Evolutionary conservation across 768 basidiomycete genomes (phyloP), one percentile per base, ranked within the genome.

Genomic region (Cystofilobasidium capitatum): DNA sequence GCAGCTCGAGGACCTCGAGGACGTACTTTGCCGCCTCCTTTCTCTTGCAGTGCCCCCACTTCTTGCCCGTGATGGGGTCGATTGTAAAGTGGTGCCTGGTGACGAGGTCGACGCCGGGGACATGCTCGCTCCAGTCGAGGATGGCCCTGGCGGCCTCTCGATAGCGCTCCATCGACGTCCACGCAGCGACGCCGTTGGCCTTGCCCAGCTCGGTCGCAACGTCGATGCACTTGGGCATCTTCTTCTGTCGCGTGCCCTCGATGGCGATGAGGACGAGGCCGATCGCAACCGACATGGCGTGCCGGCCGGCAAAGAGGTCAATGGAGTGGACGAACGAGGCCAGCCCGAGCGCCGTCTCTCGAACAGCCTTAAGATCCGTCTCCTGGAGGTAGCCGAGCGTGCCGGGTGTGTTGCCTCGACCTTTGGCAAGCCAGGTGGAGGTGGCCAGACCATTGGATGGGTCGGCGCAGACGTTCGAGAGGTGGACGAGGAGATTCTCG

Each of bases 161-260:
- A 39, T 68, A 68, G 31, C 66, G 60, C 54, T 68, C 66, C 66
- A 68, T 68, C 10, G 42, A 36, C n/a, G 66, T 68, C 54, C 60
- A 68, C 24, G 59, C 16, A 22, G 61, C 55, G 54, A 63, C 66
- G n/a, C 29, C 35, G 60, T 63, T 42, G 31, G 63, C 35, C 35
- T 58, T 55, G 0, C 35, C 40, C 24, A 68, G 59, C 51, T 68
- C 66, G 24, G 58, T 36, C 20, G 66, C 35, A n/a, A 68, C 37
- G 49, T 67, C 66, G 39, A 42, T 42, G 14, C 44, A 49, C 39
- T 59, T 51, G 49, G 66, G 58, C 24, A 67, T 24, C 51, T 57
- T 57, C 14, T 9, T 37, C 55, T 45, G 42, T 12, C 42, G 55
- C 40, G 61, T 31, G 36, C 51, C 61, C 36, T 68, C 66, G 31